Percentiles rank a stretch among this genome's conserved stretches.
Conservation (phyloP, 495 filamentous ascomycete species). For the Penicillium odoratum region DNA sequence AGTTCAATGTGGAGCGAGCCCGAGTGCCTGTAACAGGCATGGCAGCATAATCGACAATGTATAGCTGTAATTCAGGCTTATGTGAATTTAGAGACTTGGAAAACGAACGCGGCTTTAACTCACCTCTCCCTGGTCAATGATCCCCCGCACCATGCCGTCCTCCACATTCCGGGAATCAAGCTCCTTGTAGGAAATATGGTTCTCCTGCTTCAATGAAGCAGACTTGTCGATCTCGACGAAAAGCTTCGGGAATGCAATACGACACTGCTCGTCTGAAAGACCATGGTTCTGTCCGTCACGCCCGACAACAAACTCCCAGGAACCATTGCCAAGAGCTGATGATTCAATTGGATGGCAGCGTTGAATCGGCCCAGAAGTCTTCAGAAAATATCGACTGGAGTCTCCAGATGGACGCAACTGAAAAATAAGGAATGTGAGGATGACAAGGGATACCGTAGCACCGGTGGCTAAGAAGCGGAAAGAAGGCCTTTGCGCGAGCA, state of each 20-base stretch:
- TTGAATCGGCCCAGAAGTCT: conserved; percentile 9
- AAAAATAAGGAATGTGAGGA: conserved; percentile 36
- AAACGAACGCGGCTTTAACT: not conserved
- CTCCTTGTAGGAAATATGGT: conserved; percentile 32
- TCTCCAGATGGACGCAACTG: conserved; percentile 16
- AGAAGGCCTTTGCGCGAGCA: conserved; percentile 29
- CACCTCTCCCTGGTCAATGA: conserved; percentile 45
- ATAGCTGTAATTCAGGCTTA: conserved; percentile 28
- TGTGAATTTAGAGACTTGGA: not conserved
- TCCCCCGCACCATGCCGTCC: conserved; percentile 41
- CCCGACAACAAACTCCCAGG: conserved; percentile 36
- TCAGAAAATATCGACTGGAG: conserved; percentile 24
- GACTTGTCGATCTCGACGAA: conserved; percentile 47
- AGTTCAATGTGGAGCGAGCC: conserved; percentile 40
- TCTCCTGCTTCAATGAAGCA: conserved; percentile 17
- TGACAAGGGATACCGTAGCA: conserved; percentile 28
- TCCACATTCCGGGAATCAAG: conserved; percentile 31
- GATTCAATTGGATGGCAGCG: conserved; percentile 5
- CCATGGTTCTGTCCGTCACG: conserved; percentile 42
- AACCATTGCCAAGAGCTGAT: conserved; percentile 4
- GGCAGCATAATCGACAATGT: conserved; percentile 37
- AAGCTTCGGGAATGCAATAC: conserved; percentile 44
- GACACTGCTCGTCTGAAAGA: conserved; percentile 43
- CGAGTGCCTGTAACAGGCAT: conserved; percentile 37
- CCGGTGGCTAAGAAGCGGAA: conserved; percentile 38